Evolutionary conservation across 345 rosid genomes (phyloP), one percentile per base, ranked within the genome.

Genomic region (Dipteronia sinensis): DNA sequence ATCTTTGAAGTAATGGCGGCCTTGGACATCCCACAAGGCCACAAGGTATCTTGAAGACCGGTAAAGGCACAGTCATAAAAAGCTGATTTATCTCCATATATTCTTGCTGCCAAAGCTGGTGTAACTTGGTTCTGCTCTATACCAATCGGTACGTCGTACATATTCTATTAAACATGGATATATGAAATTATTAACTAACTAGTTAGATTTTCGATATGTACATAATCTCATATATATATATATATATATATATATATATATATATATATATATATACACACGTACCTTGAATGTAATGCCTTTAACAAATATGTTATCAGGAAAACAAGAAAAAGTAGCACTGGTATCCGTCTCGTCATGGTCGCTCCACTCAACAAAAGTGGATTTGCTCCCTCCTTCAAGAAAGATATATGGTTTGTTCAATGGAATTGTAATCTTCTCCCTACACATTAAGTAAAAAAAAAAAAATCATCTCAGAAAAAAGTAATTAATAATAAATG

Each of bases 1-100:
- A 0, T 12, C 53, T 3, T 38, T 0, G 80, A 79, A 85, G 63
- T 79, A 81, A 11, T 84, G 91, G 42, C 87, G 79, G 0, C 91
- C 90, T 38, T 9, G 2, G 10, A 44, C 75, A 9, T 89, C 91
- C 79, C 72, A 85, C 17, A 86, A 46, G 3, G 89, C 79, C 72
- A 85, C 17, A 86, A 46, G 3, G 89, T 86, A 31, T 85, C 89
- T 76, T 86, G 91, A 44, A 86, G 3, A 7, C 91, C 89, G 2
- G 42, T 1, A 42, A 89, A 87, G 0, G 27, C 87, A 71, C 87
- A 82, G 0, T 74, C 0, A 55, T 79, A 76, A 15, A 88, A 81
- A 17, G 49, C 84, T 0, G 38, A 76, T 76, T 76, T 85, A 74
- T 88, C 90, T 2, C 90, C 87, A 0, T 71, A 47, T 9, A 85